A percentile compares a stretch with the other conserved stretches of the same genome.
Conservation (phyloP, 306 rosid genomes). For the Trichosanthes truncata region DNA sequence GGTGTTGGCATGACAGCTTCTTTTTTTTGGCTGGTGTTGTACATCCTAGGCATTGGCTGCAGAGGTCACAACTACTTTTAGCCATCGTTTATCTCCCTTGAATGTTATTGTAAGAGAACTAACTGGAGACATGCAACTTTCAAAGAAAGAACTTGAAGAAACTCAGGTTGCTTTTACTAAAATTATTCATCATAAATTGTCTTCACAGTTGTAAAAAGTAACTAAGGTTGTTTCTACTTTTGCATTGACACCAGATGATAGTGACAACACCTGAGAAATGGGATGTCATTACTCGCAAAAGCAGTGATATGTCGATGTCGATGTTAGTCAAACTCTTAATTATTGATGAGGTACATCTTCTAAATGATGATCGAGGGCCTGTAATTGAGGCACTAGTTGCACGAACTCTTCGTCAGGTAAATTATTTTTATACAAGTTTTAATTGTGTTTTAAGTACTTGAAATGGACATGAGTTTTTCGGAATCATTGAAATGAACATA, state of each 20-base stretch:
- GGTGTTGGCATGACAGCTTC: conserved; percentile 7
- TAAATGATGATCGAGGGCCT: conserved; percentile 97
- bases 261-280: conserved; percentile 99
- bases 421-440: conserved; percentile 5
- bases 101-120: conserved; percentile 87
- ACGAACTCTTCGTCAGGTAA: conserved; percentile 91
- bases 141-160: conserved; percentile 87
- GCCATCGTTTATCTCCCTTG: conserved; percentile 91
- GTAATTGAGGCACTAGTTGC: conserved; percentile 98
- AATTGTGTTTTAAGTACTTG: not conserved
- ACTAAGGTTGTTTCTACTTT: conserved; percentile 14
- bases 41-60: conserved; percentile 87
- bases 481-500: not conserved
- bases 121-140: conserved; percentile 97
- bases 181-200: conserved; percentile 14
- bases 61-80: conserved; percentile 85
- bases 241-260: conserved; percentile 61
- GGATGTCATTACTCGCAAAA: conserved; percentile 99
- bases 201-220: conserved; percentile 1
- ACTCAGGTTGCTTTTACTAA: conserved; percentile 63
- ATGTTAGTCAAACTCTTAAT: conserved; percentile 93
- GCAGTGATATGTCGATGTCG: conserved; percentile 95
- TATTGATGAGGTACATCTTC: conserved; percentile 93
- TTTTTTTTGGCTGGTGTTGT: conserved; percentile 7
- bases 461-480: not conserved